A percentile compares a stretch with the other conserved stretches of the same genome.
Conservation (phyloP, 345 rosid genomes). For the Rhizophora apiculata region DNA sequence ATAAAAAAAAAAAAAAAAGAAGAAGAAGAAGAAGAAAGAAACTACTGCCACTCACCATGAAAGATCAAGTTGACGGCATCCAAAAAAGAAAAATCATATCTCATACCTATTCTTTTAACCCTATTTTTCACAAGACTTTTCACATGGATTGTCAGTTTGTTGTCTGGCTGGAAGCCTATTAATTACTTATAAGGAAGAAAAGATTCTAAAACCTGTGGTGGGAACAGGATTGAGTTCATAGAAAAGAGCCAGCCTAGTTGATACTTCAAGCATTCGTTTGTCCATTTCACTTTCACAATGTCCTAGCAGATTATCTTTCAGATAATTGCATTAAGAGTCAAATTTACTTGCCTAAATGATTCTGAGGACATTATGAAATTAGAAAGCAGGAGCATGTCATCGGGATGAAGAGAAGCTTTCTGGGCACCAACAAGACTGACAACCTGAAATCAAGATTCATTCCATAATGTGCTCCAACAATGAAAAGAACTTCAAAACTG, state of each 20-base stretch:
- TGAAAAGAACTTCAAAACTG: background rate
- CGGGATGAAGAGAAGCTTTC: slow-evolving; percentile 94
- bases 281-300: too few species aligned
- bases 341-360: slow-evolving; percentile 71
- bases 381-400: slow-evolving; percentile 87
- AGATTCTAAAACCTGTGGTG: background rate
- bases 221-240: too few species aligned
- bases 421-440: slow-evolving; percentile 95
- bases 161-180: background rate
- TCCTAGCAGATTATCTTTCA: too few species aligned
- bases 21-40: too few species aligned
- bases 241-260: too few species aligned
- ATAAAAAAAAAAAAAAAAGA: background rate
- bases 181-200: background rate
- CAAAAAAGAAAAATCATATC: background rate
- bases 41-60: too few species aligned
- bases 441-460: slow-evolving; percentile 51
- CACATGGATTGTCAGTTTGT: too few species aligned
- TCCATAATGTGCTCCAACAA: slow-evolving; percentile 14
- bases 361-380: slow-evolving; percentile 89
- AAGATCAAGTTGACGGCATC: background rate
- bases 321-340: background rate
- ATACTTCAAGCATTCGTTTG: too few species aligned
- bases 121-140: too few species aligned
- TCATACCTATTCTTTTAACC: background rate